A percentile compares a stretch with the other conserved stretches of the same genome.
phyloP scores from a whole-genome alignment of 805 yeast species.

The Candida germanica region DNA sequence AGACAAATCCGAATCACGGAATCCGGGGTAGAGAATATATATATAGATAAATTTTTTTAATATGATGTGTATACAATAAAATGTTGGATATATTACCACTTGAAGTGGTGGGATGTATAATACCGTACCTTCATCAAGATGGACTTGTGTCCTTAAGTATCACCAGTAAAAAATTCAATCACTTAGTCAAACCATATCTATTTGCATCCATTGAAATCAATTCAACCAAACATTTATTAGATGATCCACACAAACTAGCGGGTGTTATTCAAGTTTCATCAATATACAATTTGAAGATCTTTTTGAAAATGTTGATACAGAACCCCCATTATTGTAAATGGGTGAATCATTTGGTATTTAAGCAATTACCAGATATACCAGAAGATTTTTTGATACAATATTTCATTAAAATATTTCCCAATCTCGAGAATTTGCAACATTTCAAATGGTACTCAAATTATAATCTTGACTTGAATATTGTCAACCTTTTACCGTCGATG shows the following conservation, averaged over 20 bases:
- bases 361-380: constrained; percentile 23
- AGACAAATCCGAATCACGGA: constrained; percentile 12
- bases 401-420: constrained; percentile 16
- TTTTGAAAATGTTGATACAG: constrained; percentile 17
- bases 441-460: constrained; percentile 20
- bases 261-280: constrained; percentile 12
- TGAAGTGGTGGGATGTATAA: constrained; percentile 17
- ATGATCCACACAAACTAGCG: background rate
- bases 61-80: background rate
- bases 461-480: constrained; percentile 14
- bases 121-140: constrained; percentile 12
- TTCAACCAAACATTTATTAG: constrained; percentile 6
- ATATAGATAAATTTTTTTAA: background rate
- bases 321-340: constrained; percentile 12
- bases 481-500: constrained; percentile 14
- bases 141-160: constrained; percentile 15
- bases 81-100: constrained; percentile 19
- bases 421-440: constrained; percentile 13
- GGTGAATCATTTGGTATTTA: constrained; percentile 14
- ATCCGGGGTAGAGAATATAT: constrained; percentile 9
- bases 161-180: constrained; percentile 12
- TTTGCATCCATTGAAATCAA: constrained; percentile 16
- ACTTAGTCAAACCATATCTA: constrained; percentile 14
- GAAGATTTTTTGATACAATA: constrained; percentile 18
- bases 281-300: constrained; percentile 16